These are phyloP conservation scores for Graphiopsis chlorocephala DNA, from an alignment of 2,329 filamentous ascomycete species.

Conservation along the genomic window DNA sequence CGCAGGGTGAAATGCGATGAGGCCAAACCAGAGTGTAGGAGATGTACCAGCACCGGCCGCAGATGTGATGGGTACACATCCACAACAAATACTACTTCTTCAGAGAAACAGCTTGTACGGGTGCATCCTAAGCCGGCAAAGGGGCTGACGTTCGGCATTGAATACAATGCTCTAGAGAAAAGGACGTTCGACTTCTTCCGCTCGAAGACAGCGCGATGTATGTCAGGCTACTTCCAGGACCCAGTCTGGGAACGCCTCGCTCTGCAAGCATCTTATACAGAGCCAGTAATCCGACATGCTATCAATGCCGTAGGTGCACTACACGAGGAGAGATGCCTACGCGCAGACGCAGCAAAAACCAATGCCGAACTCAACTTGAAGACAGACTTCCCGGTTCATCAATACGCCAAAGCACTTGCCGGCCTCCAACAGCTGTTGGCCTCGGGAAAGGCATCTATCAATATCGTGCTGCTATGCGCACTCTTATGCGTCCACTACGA, in stretches of 20 bases:
- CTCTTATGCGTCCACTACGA: slow-evolving; percentile 36
- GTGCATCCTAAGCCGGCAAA: slow-evolving; percentile 18
- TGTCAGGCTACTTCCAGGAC: slow-evolving; percentile 33
- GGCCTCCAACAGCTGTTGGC: slow-evolving; percentile 30
- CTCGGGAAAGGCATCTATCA: slow-evolving; percentile 22
- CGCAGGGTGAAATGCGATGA: slow-evolving; percentile 60
- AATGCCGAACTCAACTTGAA: slow-evolving; percentile 23
- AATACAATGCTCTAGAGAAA: slow-evolving; percentile 27
- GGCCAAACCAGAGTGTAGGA: slow-evolving; percentile 19
- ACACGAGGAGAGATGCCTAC: slow-evolving; percentile 30
- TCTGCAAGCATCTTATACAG: slow-evolving; percentile 31
- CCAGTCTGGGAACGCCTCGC: slow-evolving; percentile 31
- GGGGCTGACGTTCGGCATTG: slow-evolving; percentile 23
- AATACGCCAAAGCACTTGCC: slow-evolving; percentile 34
- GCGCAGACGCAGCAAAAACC: slow-evolving; percentile 16
- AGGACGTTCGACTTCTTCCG: slow-evolving; percentile 33
- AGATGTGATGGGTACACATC: slow-evolving; percentile 50
- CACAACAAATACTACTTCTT: slow-evolving; percentile 14
- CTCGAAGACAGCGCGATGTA: slow-evolving; percentile 25
- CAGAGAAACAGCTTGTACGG: slow-evolving; percentile 14
- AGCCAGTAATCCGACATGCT: slow-evolving; percentile 33
- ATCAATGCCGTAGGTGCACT: slow-evolving; percentile 33
- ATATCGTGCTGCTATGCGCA: slow-evolving; percentile 32
- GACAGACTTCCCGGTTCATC: slow-evolving; percentile 28
- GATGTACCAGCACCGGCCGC: slow-evolving; percentile 1